A percentile compares a stretch with the other conserved stretches of the same genome.
phyloP scores from a whole-genome alignment of 768 basidiomycete genomes.

The Daedaleopsis nitida region DNA sequence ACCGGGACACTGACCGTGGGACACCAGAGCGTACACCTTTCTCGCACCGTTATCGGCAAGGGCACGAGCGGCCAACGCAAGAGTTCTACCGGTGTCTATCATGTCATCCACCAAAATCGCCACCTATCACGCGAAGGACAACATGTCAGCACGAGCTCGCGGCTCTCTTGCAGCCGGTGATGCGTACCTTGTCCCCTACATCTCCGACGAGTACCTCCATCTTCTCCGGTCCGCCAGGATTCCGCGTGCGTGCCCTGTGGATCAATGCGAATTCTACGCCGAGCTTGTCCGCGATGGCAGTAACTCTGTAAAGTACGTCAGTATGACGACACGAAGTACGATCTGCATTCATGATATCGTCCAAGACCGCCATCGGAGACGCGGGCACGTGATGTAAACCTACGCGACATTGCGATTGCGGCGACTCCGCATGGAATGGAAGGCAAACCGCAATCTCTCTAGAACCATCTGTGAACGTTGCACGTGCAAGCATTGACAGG shows the following conservation, averaged over 20 bases:
- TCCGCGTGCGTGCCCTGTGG: constrained; percentile 84
- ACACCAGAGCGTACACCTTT: constrained; percentile 84
- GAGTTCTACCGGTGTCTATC: constrained; percentile 94
- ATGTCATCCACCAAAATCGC: constrained; percentile 98
- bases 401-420: too few species aligned
- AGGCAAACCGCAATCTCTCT: too few species aligned
- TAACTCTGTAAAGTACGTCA: constrained; percentile 57
- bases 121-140: constrained; percentile 46
- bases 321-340: constrained; percentile 2
- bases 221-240: constrained; percentile 61
- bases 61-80: constrained; percentile 82
- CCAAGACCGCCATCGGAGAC: neutral
- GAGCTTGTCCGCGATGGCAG: constrained; percentile 93
- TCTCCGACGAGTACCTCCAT: constrained; percentile 97
- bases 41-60: constrained; percentile 88
- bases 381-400: neutral
- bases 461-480: too few species aligned
- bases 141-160: neutral
- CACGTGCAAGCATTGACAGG: neutral
- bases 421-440: neutral
- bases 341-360: neutral
- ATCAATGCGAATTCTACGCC: constrained; percentile 95
- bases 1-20: constrained; percentile 68
- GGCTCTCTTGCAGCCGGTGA: neutral
- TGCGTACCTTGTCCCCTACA: constrained; percentile 79